Base-by-base conservation (phyloP, 495 filamentous ascomycete species). In the Xylaria scruposa region DNA sequence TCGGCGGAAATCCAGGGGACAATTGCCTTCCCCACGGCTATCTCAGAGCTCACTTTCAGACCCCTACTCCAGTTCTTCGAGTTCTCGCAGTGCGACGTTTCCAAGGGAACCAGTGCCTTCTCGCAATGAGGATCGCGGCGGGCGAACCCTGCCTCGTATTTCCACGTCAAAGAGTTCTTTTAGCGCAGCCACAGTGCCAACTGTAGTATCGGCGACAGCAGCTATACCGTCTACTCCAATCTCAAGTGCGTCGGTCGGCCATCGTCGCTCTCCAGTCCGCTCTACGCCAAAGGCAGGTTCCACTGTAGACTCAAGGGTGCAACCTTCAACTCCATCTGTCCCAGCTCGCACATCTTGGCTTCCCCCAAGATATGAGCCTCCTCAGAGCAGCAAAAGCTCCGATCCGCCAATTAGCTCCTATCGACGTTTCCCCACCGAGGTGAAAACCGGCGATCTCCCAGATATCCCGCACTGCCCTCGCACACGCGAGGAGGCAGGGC, bases 381-480 rank as follows among this genome's bases (percentile, higher is more conserved):
- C 29, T 70, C 71, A 38, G 70, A 75, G 33, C n/a, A 68, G 68
- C 6, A 40, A 66, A 19, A 56, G 46, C 33, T 62, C 73, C n/a
- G 76, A 73, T 12, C 62, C 68, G n/a, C 72, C 74, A 19, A 69
- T 81, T 9, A 66, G 72, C 1, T 77, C 78, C 0, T 82, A 78
- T 54, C 78, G 78, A 42, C 79, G 78, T 4, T 85, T 81, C 78
- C 80, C 19, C 78, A 83, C 47, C 78, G 79, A 56, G 72, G 75
- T 4, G 67, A 77, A 76, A 15, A 68, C 66, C 40, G 79, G 79
- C 9, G 61, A 73, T 3, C 66, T 85, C 2, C 75, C 81, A 8
- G 75, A 75, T 24, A 78, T 83, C 36, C 78, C 81, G 1, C 78
- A 77, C 17, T 86, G 85, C 44, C 81, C 76, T 10, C 83, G 82